A percentile compares a stretch with the other conserved stretches of the same genome.
Evolutionary conservation across 1,284 basidiomycete genomes (phyloP).

Genomic region (Prillingera fragicola): DNA sequence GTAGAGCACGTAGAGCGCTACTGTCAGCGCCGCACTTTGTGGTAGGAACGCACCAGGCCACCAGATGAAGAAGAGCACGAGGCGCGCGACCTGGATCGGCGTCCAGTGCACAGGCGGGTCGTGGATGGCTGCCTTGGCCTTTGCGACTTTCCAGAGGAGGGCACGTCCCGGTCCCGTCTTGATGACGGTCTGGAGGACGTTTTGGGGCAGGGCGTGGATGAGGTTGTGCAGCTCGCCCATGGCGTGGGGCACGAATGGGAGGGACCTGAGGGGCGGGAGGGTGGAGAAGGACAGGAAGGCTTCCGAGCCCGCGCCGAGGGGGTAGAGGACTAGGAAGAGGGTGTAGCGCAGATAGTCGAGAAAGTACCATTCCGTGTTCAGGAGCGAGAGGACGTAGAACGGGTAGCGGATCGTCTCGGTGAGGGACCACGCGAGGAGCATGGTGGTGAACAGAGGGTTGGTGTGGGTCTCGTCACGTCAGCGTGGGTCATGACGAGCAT

Average conservation of each 20-base stretch:
- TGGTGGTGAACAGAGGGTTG: constrained; percentile 78
- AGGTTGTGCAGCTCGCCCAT: constrained; percentile 20
- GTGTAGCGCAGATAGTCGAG: constrained; percentile 64
- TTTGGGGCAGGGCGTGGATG: constrained; percentile 18
- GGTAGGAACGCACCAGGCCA: constrained; percentile 66
- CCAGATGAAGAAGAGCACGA: constrained; percentile 71
- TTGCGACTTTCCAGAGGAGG: constrained; percentile 32
- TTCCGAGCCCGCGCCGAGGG: constrained; percentile 83
- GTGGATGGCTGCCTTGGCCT: constrained; percentile 14
- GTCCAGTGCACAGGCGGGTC: constrained; percentile 23
- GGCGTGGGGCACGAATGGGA: constrained; percentile 23
- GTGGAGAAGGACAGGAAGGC: constrained; percentile 76
- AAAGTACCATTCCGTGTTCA: constrained; percentile 50
- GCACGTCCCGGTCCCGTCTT: constrained; percentile 25
- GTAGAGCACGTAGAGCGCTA: constrained; percentile 80
- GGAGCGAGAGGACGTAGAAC: constrained; percentile 73
- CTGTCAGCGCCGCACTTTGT: neutral
- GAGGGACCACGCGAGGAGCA: constrained; percentile 89
- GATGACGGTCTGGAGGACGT: constrained; percentile 23
- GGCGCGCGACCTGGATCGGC: constrained; percentile 54
- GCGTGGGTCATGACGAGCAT: too few relatives aligned
- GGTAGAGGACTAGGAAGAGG: constrained; percentile 87
- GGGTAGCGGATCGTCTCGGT: constrained; percentile 90
- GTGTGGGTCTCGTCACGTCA: constrained; percentile 56
- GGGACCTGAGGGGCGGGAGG: constrained; percentile 56